Base-by-base conservation (phyloP, 1,139 yeast species). In the Yamadazyma sp. region DNA sequence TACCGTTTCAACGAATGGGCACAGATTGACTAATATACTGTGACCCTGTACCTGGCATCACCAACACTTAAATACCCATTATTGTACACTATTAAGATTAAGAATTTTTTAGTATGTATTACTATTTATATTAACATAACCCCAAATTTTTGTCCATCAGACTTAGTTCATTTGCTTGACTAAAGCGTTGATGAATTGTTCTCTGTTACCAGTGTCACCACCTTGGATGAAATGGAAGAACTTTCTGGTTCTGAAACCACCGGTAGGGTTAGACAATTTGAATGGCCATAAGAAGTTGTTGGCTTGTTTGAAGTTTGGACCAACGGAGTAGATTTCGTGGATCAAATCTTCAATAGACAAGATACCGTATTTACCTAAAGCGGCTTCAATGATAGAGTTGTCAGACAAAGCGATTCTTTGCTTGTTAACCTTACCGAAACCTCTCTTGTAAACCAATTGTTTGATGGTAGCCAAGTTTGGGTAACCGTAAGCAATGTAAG, bases 241-340 rank as follows among this genome's bases (percentile, higher is more conserved):
- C 84, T 92, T 92, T 86, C 98, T 89, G 58, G 89, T 87, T 79
- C 97, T 95, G 98, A 96, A 92, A 75, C 98, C 98, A 74, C 98
- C 98, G 72, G 83, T 82, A 72, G 98, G 98, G 85, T 88, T 89
- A 64, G 98, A 89, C 70, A 92, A 86, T 83, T 91, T 87, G 96
- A 92, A 92, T 77, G 98, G 98, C 97, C 98, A 92, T 78, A 92
- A 81, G 83, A 92, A 92, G 97, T 92, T 92, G 89, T 88, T 87
- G 63, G 89, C 98, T 81, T 92, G 98, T 83, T 92, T 92, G 91
- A 92, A 92, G 92, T 89, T 88, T 73, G 98, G 97, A 70, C 98
- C 98, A 70, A 91, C 97, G 55, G 98, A 86, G 87, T 80, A 85
- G 66, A 92, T 87, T 81, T 92, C 98, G 86, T 92, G 98, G 75